Evolutionary conservation across 768 basidiomycete genomes (phyloP).

Genomic region (Megacollybia marginata): DNA sequence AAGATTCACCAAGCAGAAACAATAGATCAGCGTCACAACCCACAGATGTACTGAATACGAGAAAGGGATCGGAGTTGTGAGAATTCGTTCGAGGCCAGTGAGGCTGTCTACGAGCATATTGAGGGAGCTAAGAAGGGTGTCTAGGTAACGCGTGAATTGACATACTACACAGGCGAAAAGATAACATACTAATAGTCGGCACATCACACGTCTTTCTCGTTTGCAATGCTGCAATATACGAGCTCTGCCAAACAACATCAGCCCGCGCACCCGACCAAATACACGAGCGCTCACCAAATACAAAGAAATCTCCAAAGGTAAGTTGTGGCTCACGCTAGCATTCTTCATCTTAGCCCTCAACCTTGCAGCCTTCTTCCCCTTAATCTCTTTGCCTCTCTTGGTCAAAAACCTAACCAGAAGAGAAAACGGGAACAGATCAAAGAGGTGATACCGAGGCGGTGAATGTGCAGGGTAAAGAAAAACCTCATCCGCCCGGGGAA

Average conservation of each 20-base stretch:
- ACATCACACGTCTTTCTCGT: constrained; percentile 47
- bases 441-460: constrained; percentile 53
- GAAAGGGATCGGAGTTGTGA: constrained; percentile 73
- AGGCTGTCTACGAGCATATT: constrained; percentile 56
- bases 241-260: constrained; percentile 38
- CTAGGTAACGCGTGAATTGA: constrained; percentile 19
- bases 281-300: constrained; percentile 42
- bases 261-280: background rate
- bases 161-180: background rate
- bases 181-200: constrained; percentile 51
- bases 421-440: constrained; percentile 69
- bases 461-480: constrained; percentile 44
- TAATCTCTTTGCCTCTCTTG: constrained; percentile 39
- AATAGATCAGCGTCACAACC: constrained; percentile 56
- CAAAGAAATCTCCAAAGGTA: constrained; percentile 63
- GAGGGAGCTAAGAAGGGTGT: constrained; percentile 37
- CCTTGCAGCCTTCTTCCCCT: constrained; percentile 57
- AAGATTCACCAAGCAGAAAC: constrained; percentile 44
- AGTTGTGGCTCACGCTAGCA: constrained; percentile 44
- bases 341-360: constrained; percentile 42
- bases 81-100: constrained; percentile 64
- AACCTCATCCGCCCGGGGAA: constrained; percentile 33
- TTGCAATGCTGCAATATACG: constrained; percentile 58
- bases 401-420: constrained; percentile 41
- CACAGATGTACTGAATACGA: constrained; percentile 67